phyloP scores from a whole-genome alignment of 176 grass and related monocot species.

The Themeda triandra region DNA sequence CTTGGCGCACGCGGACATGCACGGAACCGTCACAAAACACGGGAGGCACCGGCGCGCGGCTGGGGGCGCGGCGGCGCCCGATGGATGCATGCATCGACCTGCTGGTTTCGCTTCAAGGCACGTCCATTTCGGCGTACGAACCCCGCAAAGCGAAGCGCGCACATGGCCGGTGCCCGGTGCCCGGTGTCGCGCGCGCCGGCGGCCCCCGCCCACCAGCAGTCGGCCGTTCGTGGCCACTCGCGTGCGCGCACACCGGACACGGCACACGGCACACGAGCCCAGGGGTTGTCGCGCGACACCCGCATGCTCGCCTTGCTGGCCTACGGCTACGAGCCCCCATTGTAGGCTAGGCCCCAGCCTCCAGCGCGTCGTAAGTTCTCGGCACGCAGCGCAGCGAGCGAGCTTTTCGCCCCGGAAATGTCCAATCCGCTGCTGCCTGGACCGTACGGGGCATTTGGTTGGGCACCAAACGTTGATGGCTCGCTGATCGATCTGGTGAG shows the following conservation, averaged over 20 bases:
- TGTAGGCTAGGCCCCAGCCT: constrained; percentile 3
- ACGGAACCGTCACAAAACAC: background rate
- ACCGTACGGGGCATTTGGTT: background rate
- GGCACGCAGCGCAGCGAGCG: background rate
- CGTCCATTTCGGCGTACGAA: background rate
- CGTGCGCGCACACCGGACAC: background rate
- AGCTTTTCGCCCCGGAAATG: constrained; percentile 5
- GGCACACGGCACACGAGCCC: background rate
- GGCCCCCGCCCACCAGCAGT: background rate
- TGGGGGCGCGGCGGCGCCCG: too few relatives aligned
- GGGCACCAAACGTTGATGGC: too few relatives aligned
- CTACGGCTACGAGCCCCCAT: background rate
- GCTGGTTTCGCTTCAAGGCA: background rate
- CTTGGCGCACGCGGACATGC: background rate
- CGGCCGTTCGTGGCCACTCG: background rate
- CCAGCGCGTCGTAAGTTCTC: background rate
- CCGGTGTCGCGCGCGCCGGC: background rate
- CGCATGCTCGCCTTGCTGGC: constrained; percentile 29
- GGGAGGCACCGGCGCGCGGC: background rate
- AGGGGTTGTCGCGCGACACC: background rate
- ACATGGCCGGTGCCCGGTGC: constrained; percentile 34
- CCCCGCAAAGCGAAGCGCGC: constrained; percentile 23
- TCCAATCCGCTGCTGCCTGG: constrained; percentile 8
- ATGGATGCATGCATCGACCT: background rate
- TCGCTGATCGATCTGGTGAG: background rate